A percentile compares a stretch with the other conserved stretches of the same genome.
These are phyloP conservation scores for Bathelium albidoporum DNA, from an alignment of 495 filamentous ascomycete genomes.

Conservation along the genomic window DNA sequence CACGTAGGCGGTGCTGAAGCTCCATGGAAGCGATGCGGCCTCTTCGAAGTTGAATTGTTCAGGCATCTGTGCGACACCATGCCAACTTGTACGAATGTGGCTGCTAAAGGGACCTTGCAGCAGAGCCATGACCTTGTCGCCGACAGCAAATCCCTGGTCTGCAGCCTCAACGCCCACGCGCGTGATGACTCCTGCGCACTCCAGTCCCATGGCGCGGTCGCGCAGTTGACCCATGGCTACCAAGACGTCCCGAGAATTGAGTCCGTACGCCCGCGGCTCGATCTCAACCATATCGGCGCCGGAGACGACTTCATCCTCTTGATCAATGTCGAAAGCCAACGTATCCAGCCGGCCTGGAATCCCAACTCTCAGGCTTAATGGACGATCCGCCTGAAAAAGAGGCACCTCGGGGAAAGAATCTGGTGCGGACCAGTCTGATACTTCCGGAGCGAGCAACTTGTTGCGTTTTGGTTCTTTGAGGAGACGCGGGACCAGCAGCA, in stretches of 20 bases:
- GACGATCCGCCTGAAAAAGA: neutral
- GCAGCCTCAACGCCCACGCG: neutral
- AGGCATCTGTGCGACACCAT: neutral
- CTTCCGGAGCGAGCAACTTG: neutral
- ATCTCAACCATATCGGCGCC: constrained; percentile 3
- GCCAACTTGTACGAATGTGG: neutral
- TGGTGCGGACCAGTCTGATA: neutral
- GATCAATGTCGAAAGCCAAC: neutral
- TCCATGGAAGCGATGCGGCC: constrained; percentile 36
- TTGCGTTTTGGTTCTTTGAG: neutral
- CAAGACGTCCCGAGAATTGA: constrained; percentile 1
- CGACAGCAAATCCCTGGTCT: neutral
- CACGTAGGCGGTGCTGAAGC: constrained; percentile 34
- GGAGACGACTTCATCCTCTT: neutral
- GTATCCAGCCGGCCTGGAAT: constrained; percentile 2
- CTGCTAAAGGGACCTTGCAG: neutral
- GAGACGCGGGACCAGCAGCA: neutral
- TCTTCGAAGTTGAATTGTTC: constrained; percentile 26
- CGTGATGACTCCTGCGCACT: constrained; percentile 1
- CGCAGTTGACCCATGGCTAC: neutral
- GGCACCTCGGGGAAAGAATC: neutral
- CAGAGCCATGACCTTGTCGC: neutral
- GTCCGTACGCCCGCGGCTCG: neutral
- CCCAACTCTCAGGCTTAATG: neutral
- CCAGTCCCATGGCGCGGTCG: neutral